These are phyloP conservation scores for Chytriomyces sp. DNA, from an alignment of 192 early-diverging fungal species.

Conservation along the genomic window DNA sequence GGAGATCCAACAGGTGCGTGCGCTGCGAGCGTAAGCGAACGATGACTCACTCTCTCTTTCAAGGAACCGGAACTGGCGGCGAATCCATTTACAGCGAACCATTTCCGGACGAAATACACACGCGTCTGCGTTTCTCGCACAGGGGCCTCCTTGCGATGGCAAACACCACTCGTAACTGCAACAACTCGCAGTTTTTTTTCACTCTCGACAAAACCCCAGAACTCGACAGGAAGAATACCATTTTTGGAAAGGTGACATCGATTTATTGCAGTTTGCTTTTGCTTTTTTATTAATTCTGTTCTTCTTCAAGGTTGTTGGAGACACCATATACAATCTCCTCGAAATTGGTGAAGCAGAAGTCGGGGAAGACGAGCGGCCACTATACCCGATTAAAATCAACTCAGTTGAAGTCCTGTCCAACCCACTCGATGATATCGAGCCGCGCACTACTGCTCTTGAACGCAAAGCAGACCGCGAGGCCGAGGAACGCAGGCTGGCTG, in stretches of 20 bases:
- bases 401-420: slow-evolving; percentile 75
- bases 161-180: slow-evolving; percentile 78
- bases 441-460: slow-evolving; percentile 63
- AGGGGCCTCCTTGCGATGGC: slow-evolving; percentile 92
- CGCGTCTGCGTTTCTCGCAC: slow-evolving; percentile 83
- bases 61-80: slow-evolving; percentile 72
- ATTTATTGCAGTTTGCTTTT: slow-evolving; percentile 15
- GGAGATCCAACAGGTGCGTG: slow-evolving; percentile 89
- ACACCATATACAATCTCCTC: slow-evolving; percentile 89
- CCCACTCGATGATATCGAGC: slow-evolving; percentile 91
- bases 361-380: slow-evolving; percentile 80
- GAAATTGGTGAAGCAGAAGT: slow-evolving; percentile 83
- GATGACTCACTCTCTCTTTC: not conserved
- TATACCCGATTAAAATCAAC: slow-evolving; percentile 73
- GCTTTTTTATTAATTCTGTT: not conserved
- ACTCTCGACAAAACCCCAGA: slow-evolving; percentile 84
- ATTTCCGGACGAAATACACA: slow-evolving; percentile 93
- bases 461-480: slow-evolving; percentile 40
- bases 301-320: slow-evolving; percentile 72
- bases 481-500: slow-evolving; percentile 36
- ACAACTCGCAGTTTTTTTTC: slow-evolving; percentile 94
- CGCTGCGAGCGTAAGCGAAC: not conserved
- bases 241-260: slow-evolving; percentile 82
- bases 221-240: slow-evolving; percentile 85
- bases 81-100: slow-evolving; percentile 84